These are phyloP conservation scores for Blastomyces parvus DNA, from an alignment of 2,329 filamentous ascomycete species.

Conservation along the genomic window DNA sequence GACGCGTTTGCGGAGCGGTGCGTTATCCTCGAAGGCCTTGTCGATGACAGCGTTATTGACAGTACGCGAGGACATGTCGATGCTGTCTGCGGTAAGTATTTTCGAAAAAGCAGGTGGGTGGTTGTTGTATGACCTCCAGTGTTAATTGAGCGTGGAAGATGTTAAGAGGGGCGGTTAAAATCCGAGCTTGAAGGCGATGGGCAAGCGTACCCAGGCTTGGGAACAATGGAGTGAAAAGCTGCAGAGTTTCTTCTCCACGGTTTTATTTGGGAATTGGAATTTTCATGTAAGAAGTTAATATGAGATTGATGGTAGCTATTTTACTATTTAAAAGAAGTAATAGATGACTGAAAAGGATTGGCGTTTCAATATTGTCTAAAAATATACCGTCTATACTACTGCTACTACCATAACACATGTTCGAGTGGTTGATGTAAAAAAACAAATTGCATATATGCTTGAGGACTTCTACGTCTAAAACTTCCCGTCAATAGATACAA, in stretches of 20 bases:
- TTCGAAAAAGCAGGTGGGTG: background rate
- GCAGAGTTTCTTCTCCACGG: background rate
- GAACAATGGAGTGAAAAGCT: background rate
- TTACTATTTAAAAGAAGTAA: background rate
- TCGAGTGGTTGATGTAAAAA: background rate
- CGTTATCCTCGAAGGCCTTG: slow-evolving; percentile 33
- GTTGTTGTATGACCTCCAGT: background rate
- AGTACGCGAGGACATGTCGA: background rate
- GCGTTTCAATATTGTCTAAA: background rate
- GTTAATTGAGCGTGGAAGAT: background rate
- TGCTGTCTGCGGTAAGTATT: slow-evolving; percentile 5
- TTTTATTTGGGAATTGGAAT: background rate
- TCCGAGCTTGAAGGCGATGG: background rate
- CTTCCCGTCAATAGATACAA: background rate
- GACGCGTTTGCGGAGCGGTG: slow-evolving; percentile 32
- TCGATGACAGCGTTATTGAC: slow-evolving; percentile 23
- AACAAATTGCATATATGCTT: background rate
- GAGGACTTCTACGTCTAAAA: background rate
- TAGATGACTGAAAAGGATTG: background rate
- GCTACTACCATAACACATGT: background rate
- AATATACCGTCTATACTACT: background rate
- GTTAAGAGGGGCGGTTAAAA: background rate
- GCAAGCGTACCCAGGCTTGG: background rate
- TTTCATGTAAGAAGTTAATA: too few relatives aligned
- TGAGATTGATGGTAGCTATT: background rate